Base-by-base conservation (phyloP, 768 basidiomycete genomes). In the Tricholoma flavovirens region DNA sequence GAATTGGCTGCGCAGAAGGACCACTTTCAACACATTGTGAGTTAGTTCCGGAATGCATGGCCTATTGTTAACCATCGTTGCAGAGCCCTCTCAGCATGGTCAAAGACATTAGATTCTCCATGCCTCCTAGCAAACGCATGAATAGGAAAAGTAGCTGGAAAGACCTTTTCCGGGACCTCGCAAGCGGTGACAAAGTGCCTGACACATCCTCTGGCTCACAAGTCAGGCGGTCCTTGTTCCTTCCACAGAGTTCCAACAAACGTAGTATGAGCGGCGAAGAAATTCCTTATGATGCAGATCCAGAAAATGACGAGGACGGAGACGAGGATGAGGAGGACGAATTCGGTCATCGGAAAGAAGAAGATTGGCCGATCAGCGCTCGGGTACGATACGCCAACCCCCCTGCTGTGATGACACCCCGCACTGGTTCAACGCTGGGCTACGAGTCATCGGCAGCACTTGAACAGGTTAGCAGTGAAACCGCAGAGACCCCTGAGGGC, bases 1-100 rank as follows among this genome's bases (percentile, higher is more conserved):
- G 86, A 84, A 57, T 65, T 87, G 36, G 87, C 83, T 8, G 81
- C 84, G 59, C 89, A 89, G 66, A 98, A 88, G 71, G 86, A 94
- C 64, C 96, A 99, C 67, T 71, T 94, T 64, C 81, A 87, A 62
- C 93, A 97, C 69, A 82, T 87, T 56, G 78, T 78, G 57, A 60
- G 74, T 63, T 55, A 24, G 19, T 8, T 14, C n/a, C 17, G 17
- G 43, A 26, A 17, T 45, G 15, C 46, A 11, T 26, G 32, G 19
- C 11, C 24, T 48, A 42, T 29, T 36, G 30, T 30, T 54, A 38
- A 30, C 46, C 36, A 52, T 59, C 49, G 24, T 54, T 55, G 11
- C 56, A 84, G 73, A 92, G 90, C 59, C 97, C 97, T 9, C 75
- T 98, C 51, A 87, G 89, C 57, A 94, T 98, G 81, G 93, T 97